Percentiles rank a stretch among this genome's conserved stretches.
These are phyloP conservation scores for Ganoderma leucocontextum DNA, from an alignment of 1,284 basidiomycete species.

Conservation along the genomic window DNA sequence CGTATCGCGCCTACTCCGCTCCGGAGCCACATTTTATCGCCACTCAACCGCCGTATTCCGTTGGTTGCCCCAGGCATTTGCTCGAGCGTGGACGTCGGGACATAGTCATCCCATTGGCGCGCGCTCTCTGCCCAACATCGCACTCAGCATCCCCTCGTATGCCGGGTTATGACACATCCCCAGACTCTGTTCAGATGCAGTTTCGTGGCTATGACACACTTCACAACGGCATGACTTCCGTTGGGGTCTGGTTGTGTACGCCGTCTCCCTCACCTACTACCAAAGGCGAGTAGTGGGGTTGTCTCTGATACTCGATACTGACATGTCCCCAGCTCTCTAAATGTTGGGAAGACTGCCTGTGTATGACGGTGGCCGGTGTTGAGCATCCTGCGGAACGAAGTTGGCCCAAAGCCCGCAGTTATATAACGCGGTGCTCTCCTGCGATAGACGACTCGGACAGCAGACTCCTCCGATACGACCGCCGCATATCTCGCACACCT, in stretches of 20 bases:
- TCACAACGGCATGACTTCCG: background rate
- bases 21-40: too few relatives aligned
- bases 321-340: background rate
- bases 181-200: too few relatives aligned
- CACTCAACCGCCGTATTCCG: background rate
- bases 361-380: background rate
- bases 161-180: background rate
- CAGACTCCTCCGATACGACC: background rate
- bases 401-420: background rate
- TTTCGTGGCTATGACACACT: too few relatives aligned
- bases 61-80: background rate
- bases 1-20: background rate
- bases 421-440: background rate
- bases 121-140: background rate
- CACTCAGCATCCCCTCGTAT: background rate
- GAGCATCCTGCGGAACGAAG: background rate
- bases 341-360: background rate
- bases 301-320: background rate
- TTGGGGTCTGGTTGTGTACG: background rate
- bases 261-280: background rate
- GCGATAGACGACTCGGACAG: background rate
- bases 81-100: background rate
- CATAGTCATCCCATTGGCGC: background rate
- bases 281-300: background rate
- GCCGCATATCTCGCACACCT: background rate